Evolutionary conservation across 805 yeast genomes (phyloP).

Genomic region (Wickerhamomyces xylosicus): DNA sequence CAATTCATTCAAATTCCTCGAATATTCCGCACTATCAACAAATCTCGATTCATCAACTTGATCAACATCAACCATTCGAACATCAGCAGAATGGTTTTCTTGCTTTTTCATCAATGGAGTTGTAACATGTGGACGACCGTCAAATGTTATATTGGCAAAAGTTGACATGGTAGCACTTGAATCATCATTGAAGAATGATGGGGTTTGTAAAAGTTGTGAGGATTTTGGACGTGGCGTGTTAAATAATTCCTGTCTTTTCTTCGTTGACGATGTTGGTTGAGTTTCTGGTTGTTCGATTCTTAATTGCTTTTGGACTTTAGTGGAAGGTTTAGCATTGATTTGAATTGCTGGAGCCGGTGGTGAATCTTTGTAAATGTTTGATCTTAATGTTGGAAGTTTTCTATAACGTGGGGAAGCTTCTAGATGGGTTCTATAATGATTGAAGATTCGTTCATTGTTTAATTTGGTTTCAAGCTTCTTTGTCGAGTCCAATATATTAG

Average conservation of each 20-base stretch:
- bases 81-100: conserved; percentile 1
- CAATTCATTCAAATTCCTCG: conserved; percentile 15
- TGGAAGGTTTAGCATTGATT: neutral
- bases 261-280: neutral
- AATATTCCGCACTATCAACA: conserved; percentile 2
- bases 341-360: conserved; percentile 1
- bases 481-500: neutral
- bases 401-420: conserved; percentile 11
- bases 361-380: conserved; percentile 4
- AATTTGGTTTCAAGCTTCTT: neutral
- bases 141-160: conserved; percentile 18
- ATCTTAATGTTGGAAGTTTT: conserved; percentile 13
- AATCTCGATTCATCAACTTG: neutral
- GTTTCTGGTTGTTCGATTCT: neutral
- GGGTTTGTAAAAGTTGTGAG: conserved; percentile 19
- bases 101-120: conserved; percentile 8
- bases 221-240: conserved; percentile 21
- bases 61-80: neutral
- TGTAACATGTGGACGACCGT: conserved; percentile 5
- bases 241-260: conserved; percentile 12
- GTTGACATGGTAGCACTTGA: conserved; percentile 15
- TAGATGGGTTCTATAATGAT: neutral
- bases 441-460: neutral
- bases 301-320: neutral
- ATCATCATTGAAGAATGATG: conserved; percentile 14